Base-by-base conservation (phyloP, 441 rosid species). In the Raphanus hybrid region DNA sequence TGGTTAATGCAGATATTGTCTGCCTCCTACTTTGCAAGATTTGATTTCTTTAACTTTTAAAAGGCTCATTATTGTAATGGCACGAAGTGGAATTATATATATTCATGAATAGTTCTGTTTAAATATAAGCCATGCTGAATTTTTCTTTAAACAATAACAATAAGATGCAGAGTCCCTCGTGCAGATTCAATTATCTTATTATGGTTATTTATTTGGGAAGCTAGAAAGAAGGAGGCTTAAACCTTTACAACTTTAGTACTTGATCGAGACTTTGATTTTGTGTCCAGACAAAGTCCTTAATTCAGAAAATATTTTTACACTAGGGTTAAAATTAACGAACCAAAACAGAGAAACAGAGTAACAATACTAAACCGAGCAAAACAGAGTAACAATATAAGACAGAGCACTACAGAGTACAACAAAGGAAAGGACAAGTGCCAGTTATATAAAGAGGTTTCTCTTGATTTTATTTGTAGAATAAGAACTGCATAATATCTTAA, bases 21-120 rank as follows among this genome's bases (percentile, higher is more conserved):
- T 68, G 61, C 71, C n/a, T 27, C 71, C 71, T 50, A 52, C 71
- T 50, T 27, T 29, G 61, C 71, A 68, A 68, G 37, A 4, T 68
- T 15, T 68, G 61, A 68, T 68, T 50, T 68, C 26, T 10, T 43
- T 10, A 29, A 2, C 10, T 15, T 15, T 27, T 6, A 14, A 67
- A 41, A 67, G 1, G 60, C 14, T 67, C 59, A 60, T 20, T 23
- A 43, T 66, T 35, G 59, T 67, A 50, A 48, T 34, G 67, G 8
- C 23, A 62, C 37, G 65, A 61, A 61, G 11, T 61, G 37, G 65
- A 61, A 57, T 18, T 7, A 55, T 54, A 57, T 59, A 5, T 60
- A 60, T 27, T 3, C 37, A 45, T 63, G 57, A 65, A 23, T 18
- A 29, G 54, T 65, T 26, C 15, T 65, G 55, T 34, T 63, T 34